These are phyloP conservation scores for Microcos paniculata DNA, from an alignment of 345 rosid genomes.

Conservation along the genomic window DNA sequence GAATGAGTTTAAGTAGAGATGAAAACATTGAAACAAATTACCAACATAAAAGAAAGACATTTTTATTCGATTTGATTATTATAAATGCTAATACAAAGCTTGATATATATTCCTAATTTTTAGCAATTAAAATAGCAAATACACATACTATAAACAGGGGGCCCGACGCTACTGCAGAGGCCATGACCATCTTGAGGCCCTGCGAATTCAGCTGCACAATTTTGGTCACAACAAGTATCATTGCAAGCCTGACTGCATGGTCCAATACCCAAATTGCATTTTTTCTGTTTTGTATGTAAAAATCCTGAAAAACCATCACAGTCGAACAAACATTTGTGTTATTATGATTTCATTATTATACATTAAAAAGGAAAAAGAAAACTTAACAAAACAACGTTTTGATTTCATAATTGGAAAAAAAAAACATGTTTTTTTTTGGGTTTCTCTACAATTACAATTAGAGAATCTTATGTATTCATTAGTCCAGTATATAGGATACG, in stretches of 20 bases:
- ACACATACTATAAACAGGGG: background rate
- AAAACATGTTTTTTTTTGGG: too few species aligned
- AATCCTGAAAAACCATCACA: background rate
- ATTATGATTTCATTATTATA: too few species aligned
- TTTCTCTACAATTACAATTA: too few species aligned
- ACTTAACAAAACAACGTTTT: too few species aligned
- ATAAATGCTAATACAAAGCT: background rate
- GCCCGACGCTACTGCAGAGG: background rate
- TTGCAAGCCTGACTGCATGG: background rate
- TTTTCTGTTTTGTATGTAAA: background rate
- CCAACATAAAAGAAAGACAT: too few species aligned
- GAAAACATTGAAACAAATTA: too few species aligned
- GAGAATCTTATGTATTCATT: too few species aligned
- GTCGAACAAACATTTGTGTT: background rate
- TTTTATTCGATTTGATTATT: background rate
- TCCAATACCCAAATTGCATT: background rate
- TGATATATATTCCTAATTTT: background rate
- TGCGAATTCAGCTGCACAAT: background rate
- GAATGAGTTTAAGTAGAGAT: too few species aligned
- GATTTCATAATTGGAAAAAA: too few species aligned
- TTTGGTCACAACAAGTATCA: background rate
- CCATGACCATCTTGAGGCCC: background rate
- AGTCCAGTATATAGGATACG: too few species aligned
- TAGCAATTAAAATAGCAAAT: conserved; percentile 1
- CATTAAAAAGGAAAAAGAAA: too few species aligned